Percentiles rank a stretch among this genome's conserved stretches.
phyloP scores from a whole-genome alignment of 2,329 filamentous ascomycete species.

The Tympanopsis confertula region DNA sequence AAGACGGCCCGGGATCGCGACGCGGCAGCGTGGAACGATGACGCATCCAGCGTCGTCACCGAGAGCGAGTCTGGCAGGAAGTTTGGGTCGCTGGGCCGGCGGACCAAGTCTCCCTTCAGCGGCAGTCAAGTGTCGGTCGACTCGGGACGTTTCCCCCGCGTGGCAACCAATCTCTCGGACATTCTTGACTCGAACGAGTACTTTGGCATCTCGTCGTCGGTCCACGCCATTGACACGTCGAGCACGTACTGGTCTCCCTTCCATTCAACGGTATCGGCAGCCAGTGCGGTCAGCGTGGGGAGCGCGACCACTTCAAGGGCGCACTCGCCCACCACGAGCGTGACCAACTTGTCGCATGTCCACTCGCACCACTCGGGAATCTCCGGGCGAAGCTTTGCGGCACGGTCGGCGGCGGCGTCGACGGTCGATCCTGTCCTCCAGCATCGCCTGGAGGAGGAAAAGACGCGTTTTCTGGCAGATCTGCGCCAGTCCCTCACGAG shows the following conservation, averaged over 20 bases:
- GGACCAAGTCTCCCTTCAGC: conserved; percentile 47
- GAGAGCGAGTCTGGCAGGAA: conserved; percentile 28
- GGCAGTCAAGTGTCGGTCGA: conserved; percentile 61
- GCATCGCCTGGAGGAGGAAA: conserved; percentile 53
- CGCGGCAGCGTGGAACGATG: neutral
- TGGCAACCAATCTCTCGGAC: conserved; percentile 48
- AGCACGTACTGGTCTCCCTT: conserved; percentile 87
- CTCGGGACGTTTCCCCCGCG: conserved; percentile 51
- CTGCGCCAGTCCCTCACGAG: conserved; percentile 72
- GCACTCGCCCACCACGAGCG: conserved; percentile 50
- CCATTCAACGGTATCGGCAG: conserved; percentile 54
- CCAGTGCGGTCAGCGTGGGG: no score
- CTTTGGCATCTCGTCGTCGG: conserved; percentile 56
- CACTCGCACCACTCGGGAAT: conserved; percentile 24
- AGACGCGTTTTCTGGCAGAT: conserved; percentile 65
- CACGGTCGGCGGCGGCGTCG: conserved; percentile 55
- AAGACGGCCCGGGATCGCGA: conserved; percentile 30
- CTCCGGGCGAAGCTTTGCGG: conserved; percentile 34
- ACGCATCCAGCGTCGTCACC: conserved; percentile 25
- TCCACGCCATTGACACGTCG: conserved; percentile 61
- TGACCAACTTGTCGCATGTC: conserved; percentile 39
- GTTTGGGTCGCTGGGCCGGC: no score
- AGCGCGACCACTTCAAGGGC: conserved; percentile 45
- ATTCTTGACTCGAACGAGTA: conserved; percentile 60
- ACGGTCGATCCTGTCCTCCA: conserved; percentile 57